phyloP scores from a whole-genome alignment of 2,329 filamentous ascomycete genomes.

The Fusarium sp. region DNA sequence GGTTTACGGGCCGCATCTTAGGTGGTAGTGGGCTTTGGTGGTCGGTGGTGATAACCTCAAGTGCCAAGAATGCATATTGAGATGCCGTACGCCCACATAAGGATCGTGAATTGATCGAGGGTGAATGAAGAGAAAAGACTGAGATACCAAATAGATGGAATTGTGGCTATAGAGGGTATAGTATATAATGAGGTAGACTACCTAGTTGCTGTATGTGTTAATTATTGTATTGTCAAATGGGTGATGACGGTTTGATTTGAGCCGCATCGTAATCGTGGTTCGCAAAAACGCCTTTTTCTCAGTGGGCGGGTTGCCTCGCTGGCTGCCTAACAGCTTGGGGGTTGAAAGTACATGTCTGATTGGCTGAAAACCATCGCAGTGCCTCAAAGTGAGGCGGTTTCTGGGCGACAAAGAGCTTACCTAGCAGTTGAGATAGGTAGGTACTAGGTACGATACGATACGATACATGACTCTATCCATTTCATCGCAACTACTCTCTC shows the following conservation, averaged over 20 bases:
- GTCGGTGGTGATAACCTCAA: background rate
- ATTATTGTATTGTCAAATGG: background rate
- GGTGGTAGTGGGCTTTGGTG: background rate
- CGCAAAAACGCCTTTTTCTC: slow-evolving; percentile 17
- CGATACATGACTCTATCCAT: background rate
- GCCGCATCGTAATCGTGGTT: slow-evolving; percentile 31
- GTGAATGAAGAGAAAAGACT: background rate
- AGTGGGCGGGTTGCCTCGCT: slow-evolving; percentile 31
- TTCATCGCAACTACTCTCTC: slow-evolving; percentile 7
- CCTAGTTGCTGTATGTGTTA: too few species aligned
- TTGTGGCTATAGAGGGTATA: too few species aligned
- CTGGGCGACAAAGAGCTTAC: slow-evolving; percentile 9
- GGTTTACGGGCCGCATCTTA: background rate
- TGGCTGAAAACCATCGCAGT: slow-evolving; percentile 20
- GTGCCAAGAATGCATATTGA: background rate
- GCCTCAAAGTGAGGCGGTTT: slow-evolving; percentile 38
- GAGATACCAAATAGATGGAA: background rate
- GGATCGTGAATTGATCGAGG: background rate
- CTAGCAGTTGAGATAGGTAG: background rate
- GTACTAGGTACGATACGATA: background rate
- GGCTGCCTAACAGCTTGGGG: slow-evolving; percentile 31
- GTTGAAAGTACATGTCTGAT: slow-evolving; percentile 32
- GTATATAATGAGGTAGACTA: too few species aligned
- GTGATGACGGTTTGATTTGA: slow-evolving; percentile 2
- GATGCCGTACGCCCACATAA: background rate